These are phyloP conservation scores for Podospora anserina DNA, from an alignment of 495 filamentous ascomycete species.

Conservation along the genomic window DNA sequence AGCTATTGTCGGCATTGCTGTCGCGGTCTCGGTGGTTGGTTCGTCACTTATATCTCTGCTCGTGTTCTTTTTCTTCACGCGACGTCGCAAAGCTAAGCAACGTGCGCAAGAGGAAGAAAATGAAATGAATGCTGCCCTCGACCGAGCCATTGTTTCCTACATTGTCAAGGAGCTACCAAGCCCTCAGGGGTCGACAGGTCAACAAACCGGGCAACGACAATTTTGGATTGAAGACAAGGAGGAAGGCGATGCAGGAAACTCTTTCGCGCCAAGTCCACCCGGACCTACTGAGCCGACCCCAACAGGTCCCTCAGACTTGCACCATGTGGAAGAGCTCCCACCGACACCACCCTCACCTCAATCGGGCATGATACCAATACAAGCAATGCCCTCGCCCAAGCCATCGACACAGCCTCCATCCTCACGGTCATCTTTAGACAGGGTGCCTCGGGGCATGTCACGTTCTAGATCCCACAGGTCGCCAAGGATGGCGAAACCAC, in stretches of 20 bases:
- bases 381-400: neutral
- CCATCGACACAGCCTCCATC: neutral
- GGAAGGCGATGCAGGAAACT: neutral
- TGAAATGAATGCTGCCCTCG: slow-evolving; percentile 26
- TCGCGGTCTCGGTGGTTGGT: slow-evolving; percentile 24
- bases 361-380: neutral
- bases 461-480: neutral
- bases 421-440: neutral
- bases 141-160: slow-evolving; percentile 32
- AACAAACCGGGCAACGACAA: neutral
- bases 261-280: neutral
- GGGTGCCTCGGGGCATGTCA: neutral
- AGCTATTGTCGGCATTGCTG: slow-evolving; percentile 16
- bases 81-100: slow-evolving; percentile 19
- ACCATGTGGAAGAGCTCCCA: neutral
- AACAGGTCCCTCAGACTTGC: neutral
- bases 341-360: neutral
- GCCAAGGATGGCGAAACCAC: neutral
- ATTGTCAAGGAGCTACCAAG: slow-evolving; percentile 28
- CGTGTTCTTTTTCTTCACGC: slow-evolving; percentile 22
- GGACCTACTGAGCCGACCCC: neutral
- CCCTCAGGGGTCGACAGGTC: neutral
- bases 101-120: slow-evolving; percentile 21
- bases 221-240: neutral
- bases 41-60: slow-evolving; percentile 26